Base-by-base conservation (phyloP, 768 basidiomycete genomes). In the Suillus placidus region DNA sequence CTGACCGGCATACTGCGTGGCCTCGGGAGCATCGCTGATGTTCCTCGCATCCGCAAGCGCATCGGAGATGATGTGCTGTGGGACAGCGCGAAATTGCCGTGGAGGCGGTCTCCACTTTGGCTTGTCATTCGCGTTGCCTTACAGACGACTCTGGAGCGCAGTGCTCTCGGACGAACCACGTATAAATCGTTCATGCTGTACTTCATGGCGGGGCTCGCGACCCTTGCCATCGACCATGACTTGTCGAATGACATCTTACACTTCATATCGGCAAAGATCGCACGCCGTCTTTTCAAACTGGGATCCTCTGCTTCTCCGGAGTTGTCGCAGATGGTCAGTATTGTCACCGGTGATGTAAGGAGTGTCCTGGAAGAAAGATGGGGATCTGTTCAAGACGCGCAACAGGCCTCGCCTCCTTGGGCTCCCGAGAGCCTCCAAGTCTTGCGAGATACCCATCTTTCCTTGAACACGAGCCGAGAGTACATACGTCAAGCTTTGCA, bases 41-140 rank as follows among this genome's bases (percentile, higher is more conserved):
- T 76, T 5, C 34, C 37, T 45, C 70, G 75, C 9, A 77, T 82
- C 23, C 67, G 62, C 14, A 87, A 87, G 69, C 80, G 82, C 9
- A 74, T 85, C 0, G 76, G 74, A 7, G 84, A 86, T 60, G 82
- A 86, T 30, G 80, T 85, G 3, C 73, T 82, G 2, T 83, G 83
- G 81, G 47, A 75, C 5, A 64, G 74, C 26, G 73, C 80, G 2
- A 60, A 67, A 37, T 72, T 77, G 12, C 62, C 85, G 76, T 87
- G 85, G 85, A 73, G 86, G 34, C 77, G 85, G 30, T 83, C 84
- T 8, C 73, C 83, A 1, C 72, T 84, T 10, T 87, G 85, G 85
- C 79, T 86, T 6, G 69, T 84, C 12, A 71, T 84, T 40, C 81
- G 85, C 12, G 81, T 87, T 5, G 76, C 77, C 1, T 67, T 84